Percentiles rank a stretch among this genome's conserved stretches.
These are phyloP conservation scores for Salvia splendens DNA, from an alignment of 257 asterid genomes.

Conservation along the genomic window DNA sequence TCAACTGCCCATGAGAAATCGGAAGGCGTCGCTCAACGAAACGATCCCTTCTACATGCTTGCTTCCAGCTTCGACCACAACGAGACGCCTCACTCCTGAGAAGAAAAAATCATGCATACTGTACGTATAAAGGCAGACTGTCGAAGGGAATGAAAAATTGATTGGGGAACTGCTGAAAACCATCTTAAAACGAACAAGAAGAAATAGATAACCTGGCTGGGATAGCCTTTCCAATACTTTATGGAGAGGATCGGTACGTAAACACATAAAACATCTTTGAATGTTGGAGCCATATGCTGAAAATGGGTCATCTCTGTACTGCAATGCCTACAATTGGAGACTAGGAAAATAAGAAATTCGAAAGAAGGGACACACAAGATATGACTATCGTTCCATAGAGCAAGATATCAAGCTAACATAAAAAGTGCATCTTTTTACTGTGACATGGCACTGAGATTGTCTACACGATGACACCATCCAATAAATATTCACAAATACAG, in stretches of 20 bases:
- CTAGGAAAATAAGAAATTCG: conserved; percentile 14
- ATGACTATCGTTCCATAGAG: neutral
- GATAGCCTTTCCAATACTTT: conserved; percentile 84
- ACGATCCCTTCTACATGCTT: conserved; percentile 88
- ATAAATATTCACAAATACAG: neutral
- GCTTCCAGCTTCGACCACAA: conserved; percentile 96
- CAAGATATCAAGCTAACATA: neutral
- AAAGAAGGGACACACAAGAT: neutral
- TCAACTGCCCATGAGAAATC: conserved; percentile 65
- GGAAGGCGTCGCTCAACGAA: conserved; percentile 71
- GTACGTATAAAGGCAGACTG: neutral
- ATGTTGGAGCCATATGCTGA: conserved; percentile 50
- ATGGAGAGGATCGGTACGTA: conserved; percentile 78
- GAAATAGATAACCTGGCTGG: conserved; percentile 65
- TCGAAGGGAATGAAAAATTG: neutral
- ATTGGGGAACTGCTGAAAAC: neutral
- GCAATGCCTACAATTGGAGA: conserved; percentile 65
- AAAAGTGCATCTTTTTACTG: neutral
- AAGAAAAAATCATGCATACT: neutral
- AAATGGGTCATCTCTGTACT: conserved; percentile 81
- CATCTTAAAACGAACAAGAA: conserved; percentile 1
- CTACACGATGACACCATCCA: neutral
- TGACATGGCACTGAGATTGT: neutral
- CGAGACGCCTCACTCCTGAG: conserved; percentile 81
- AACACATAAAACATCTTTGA: conserved; percentile 91